A percentile compares a stretch with the other conserved stretches of the same genome.
Evolutionary conservation across 768 basidiomycete genomes (phyloP).

Genomic region (Suillus subaureus): DNA sequence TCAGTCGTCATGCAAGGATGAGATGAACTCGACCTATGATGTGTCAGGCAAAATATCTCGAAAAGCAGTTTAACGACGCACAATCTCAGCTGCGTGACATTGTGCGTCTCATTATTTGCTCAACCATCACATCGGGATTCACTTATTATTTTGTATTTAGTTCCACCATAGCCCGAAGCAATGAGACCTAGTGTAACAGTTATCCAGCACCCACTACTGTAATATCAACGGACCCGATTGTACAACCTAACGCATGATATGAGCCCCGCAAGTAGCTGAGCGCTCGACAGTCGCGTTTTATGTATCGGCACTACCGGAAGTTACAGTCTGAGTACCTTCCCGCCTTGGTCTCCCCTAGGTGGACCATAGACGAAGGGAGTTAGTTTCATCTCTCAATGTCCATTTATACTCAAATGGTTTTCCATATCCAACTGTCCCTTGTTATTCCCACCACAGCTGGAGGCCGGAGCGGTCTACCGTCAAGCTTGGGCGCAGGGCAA

Average conservation of each 20-base stretch:
- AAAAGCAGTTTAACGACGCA: conserved; percentile 92
- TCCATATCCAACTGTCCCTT: neutral
- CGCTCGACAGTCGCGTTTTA: neutral
- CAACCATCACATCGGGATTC: neutral
- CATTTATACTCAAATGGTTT: neutral
- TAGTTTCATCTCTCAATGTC: neutral
- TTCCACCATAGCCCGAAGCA: conserved; percentile 33
- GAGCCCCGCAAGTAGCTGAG: neutral
- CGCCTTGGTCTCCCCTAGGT: neutral
- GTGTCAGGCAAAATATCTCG: conserved; percentile 80
- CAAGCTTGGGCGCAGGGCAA: neutral
- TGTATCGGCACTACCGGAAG: conserved; percentile 34
- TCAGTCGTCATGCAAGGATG: neutral
- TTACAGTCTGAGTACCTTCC: conserved; percentile 79
- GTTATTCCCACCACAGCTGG: neutral
- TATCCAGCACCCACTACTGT: neutral
- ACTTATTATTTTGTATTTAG: conserved; percentile 17
- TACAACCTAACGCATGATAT: neutral
- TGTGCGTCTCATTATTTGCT: conserved; percentile 42
- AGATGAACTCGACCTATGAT: conserved; percentile 1
- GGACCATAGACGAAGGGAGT: neutral
- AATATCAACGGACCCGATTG: neutral
- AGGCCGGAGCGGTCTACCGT: neutral
- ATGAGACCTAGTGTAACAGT: conserved; percentile 22
- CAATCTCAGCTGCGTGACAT: conserved; percentile 86